Evolutionary conservation across 768 basidiomycete genomes (phyloP).

Genomic region (Suillus americanus): DNA sequence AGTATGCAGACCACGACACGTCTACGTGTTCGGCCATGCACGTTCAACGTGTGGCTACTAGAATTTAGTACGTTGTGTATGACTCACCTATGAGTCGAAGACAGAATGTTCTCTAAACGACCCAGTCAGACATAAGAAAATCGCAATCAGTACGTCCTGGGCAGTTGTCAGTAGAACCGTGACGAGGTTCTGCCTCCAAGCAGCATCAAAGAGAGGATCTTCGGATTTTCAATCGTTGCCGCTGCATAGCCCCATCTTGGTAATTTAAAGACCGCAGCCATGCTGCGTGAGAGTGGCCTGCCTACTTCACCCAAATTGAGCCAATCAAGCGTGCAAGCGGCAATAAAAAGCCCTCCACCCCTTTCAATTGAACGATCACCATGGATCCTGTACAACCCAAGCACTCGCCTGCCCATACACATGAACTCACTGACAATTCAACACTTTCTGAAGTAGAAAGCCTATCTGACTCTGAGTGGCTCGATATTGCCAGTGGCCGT

Average conservation of each 20-base stretch:
- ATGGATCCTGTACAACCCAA: slow-evolving; percentile 22
- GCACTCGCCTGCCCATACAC: slow-evolving; percentile 19
- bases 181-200: not conserved
- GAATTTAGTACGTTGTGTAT: not conserved
- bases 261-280: not conserved
- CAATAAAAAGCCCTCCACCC: slow-evolving; percentile 29
- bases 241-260: not conserved
- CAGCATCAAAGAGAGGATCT: not conserved
- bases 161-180: slow-evolving; percentile 29
- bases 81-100: slow-evolving; percentile 46
- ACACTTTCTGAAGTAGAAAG: slow-evolving; percentile 62
- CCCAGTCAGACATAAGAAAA: slow-evolving; percentile 29
- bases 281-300: slow-evolving; percentile 11
- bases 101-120: slow-evolving; percentile 41
- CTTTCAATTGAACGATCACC: slow-evolving; percentile 24
- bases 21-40: slow-evolving; percentile 39
- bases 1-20: slow-evolving; percentile 61
- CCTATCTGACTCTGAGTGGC: slow-evolving; percentile 82
- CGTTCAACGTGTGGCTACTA: slow-evolving; percentile 15
- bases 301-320: slow-evolving; percentile 10
- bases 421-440: slow-evolving; percentile 39
- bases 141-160: slow-evolving; percentile 43
- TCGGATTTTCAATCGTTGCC: not conserved
- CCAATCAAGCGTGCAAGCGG: slow-evolving; percentile 12
- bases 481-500: slow-evolving; percentile 65